These are phyloP conservation scores for Debaryomyces castellii DNA, from an alignment of 805 yeast species.

Conservation along the genomic window DNA sequence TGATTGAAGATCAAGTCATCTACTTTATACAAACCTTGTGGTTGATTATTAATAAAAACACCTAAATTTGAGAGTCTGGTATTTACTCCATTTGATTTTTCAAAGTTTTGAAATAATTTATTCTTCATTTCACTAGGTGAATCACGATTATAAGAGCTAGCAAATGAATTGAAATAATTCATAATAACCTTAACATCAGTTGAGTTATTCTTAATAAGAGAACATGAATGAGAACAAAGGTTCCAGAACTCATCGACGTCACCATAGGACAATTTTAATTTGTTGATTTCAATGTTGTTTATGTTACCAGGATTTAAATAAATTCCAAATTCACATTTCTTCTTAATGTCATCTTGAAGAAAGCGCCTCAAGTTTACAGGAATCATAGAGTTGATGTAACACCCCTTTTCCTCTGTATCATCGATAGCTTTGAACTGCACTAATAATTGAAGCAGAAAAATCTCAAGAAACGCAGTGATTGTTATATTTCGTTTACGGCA, in stretches of 20 bases:
- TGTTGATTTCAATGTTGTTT: background rate
- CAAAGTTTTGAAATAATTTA: too few relatives aligned
- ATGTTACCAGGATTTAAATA: background rate
- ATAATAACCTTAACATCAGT: background rate
- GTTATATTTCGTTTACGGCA: background rate
- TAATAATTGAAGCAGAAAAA: background rate
- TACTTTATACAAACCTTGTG: background rate
- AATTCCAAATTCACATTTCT: background rate
- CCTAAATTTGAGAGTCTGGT: background rate
- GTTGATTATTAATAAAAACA: background rate
- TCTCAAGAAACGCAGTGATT: background rate
- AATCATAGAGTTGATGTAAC: background rate
- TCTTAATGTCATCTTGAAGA: background rate
- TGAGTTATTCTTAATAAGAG: background rate
- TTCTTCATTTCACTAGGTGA: background rate
- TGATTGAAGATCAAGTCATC: background rate
- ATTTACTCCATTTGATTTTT: background rate
- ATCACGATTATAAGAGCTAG: background rate
- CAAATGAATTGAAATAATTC: background rate
- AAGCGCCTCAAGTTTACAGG: background rate
- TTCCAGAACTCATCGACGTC: background rate
- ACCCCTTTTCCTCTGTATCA: background rate
- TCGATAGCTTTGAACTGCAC: background rate
- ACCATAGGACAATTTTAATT: too few relatives aligned
- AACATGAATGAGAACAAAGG: background rate